Evolutionary conservation across 495 filamentous ascomycete species (phyloP), one percentile per base, ranked within the genome.

Genomic region (Aspergillus saccharolyticus): DNA sequence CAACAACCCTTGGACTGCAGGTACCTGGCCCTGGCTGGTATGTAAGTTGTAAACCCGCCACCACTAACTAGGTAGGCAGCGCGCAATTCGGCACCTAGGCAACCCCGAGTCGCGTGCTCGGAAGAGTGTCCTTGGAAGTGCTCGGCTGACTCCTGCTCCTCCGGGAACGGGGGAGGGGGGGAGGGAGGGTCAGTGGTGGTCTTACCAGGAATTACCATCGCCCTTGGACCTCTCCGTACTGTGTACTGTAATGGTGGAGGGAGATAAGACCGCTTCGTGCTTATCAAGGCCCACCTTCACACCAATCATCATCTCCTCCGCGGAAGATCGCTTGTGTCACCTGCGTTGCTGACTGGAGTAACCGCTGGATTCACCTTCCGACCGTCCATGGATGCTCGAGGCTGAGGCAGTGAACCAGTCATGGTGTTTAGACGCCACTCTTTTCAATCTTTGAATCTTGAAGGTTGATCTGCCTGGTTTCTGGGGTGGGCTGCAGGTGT

Each of bases 101-200:
- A 50, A 50, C 47, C 47, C 47, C 24, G 47, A 50, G 47, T 50
- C 47, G 47, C 47, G 47, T 50, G 47, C 47, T 50, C 24, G 16
- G 22, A 28, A 8, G 15, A 28, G 10, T n/a, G 22, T n/a, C 47
- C 47, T 28, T 50, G 47, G 47, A 17, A 17, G 24, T 50, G 47
- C 47, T 50, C 47, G 47, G 47, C 47, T 50, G 47, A 50, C 47
- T 50, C 47, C 47, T 50, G 22, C 47, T 50, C 22, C 24, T 28
- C 47, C 47, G 22, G 47, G 47, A 50, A 50, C 17, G 18, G 46
- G 25, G n/a, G 15, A 24, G 46, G 12, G 7, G 46, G 12, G 20
- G 24, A 24, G 43, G 43, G 10, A 15, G 15, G n/a, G n/a, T n/a
- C n/a, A n/a, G n/a, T n/a, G n/a, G n/a, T n/a, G 47, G 47, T 50